Base-by-base conservation (phyloP, 352 stramenopile genomes). In the Globisporangium camurandrum region DNA sequence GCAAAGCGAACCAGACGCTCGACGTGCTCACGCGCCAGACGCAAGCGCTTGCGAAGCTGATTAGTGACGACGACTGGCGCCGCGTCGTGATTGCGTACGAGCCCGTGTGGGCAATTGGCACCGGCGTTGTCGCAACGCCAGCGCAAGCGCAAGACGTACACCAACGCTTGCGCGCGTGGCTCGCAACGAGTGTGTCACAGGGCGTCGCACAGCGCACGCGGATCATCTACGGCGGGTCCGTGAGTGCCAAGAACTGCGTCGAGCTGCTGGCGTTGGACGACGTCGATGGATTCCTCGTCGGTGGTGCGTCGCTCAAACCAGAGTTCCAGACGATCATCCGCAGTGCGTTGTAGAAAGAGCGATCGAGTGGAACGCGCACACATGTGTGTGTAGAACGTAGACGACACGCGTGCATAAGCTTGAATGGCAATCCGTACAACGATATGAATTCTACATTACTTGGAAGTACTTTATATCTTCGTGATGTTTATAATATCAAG, bases 31-130 rank as follows among this genome's bases (percentile, higher is more conserved):
- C 79, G 45, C 75, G 95, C 43, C 97, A 99, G 74, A 92, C 98
- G 14, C 82, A 98, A 64, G 92, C 87, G 30, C 71, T 97, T 46
- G 84, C 81, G 20, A 71, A 79, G 51, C 76, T 90, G 20, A 86
- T 98, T 53, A 71, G 59, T 45, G 86, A 94, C 46, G 65, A 91
- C 40, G 71, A 86, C 31, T 90, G 76, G 78, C 59, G 67, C 33
- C 70, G 69, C 47, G 66, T 99, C 46, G 95, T 97, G 41, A 91
- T 98, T 63, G 96, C 95, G 19, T 98, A 98, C 64, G 91, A 98
- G 67, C 95, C 95, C 16, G 96, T 98, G 56, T 98, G 95, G 95
- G 95, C 95, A 28, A 98, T 98, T 66, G 95, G 95, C 63, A 99
- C 96, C 47, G 96, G 96, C 11, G 79, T 98, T 33, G 96, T 96